Conservation (phyloP, 2,329 filamentous ascomycete genomes). For the Calonectria montana region DNA sequence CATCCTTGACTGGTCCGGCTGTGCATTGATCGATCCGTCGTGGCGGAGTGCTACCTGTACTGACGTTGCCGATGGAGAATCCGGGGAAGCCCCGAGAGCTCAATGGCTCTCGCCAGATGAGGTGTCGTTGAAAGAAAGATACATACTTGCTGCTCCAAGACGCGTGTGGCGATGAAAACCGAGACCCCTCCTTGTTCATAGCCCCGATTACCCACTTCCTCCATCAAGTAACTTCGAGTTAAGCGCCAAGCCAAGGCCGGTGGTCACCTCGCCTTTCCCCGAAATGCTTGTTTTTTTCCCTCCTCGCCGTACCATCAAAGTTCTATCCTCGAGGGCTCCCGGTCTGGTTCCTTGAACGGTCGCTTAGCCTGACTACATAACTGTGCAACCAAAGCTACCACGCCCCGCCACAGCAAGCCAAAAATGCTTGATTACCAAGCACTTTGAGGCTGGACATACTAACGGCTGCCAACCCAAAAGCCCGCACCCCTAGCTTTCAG, state of each 20-base stretch:
- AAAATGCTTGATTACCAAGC: constrained; percentile 37
- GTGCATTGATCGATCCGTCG: constrained; percentile 5
- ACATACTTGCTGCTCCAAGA: neutral
- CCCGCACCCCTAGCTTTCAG: constrained; percentile 21
- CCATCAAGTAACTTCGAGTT: neutral
- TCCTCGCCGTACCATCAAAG: neutral
- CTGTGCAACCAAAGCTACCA: neutral
- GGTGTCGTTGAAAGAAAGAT: neutral
- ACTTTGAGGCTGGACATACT: constrained; percentile 27
- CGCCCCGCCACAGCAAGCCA: neutral
- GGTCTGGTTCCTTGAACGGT: neutral
- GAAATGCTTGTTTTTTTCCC: neutral
- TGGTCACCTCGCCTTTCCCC: neutral
- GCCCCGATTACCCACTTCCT: neutral
- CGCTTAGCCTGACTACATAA: neutral
- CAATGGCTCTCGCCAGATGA: neutral
- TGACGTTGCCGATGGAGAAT: neutral
- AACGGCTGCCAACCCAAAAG: constrained; percentile 21
- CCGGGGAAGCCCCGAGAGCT: neutral
- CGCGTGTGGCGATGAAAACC: neutral
- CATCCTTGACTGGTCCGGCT: neutral
- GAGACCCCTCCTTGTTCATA: neutral
- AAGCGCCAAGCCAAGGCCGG: neutral
- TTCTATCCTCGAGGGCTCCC: too few species aligned
- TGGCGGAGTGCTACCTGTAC: neutral